These are phyloP conservation scores for Whalleya microplaca DNA, from an alignment of 2,329 filamentous ascomycete species.

Conservation along the genomic window DNA sequence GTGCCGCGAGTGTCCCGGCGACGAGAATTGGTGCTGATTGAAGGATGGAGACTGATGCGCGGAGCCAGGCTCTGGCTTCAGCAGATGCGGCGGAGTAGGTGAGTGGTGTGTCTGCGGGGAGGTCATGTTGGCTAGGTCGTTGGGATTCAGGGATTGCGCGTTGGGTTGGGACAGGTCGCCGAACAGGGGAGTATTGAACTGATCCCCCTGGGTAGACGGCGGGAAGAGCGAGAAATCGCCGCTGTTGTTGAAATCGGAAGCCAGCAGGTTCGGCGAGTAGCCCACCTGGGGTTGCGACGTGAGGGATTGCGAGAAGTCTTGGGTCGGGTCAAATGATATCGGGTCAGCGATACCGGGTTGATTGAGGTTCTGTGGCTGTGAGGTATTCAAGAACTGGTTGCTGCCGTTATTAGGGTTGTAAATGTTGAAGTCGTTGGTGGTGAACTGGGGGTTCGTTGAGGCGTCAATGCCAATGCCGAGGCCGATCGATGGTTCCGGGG, in stretches of 20 bases:
- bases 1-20: conserved; percentile 56
- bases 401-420: conserved; percentile 45
- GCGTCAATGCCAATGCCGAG: conserved; percentile 64
- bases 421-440: conserved; percentile 50
- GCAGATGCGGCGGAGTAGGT: conserved; percentile 59
- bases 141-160: conserved; percentile 46
- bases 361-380: conserved; percentile 50
- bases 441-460: conserved; percentile 46
- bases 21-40: conserved; percentile 59
- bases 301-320: conserved; percentile 45
- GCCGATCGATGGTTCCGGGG: conserved; percentile 53
- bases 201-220: conserved; percentile 54
- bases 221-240: conserved; percentile 70
- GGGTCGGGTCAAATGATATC: conserved; percentile 37
- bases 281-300: conserved; percentile 46
- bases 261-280: conserved; percentile 52
- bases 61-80: conserved; percentile 55
- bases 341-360: conserved; percentile 47
- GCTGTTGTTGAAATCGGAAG: conserved; percentile 52
- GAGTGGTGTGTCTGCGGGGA: conserved; percentile 60
- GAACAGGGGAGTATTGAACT: conserved; percentile 65
- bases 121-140: conserved; percentile 57
- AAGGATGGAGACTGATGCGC: conserved; percentile 62
- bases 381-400: conserved; percentile 55
- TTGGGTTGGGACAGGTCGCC: conserved; percentile 50